A percentile compares a stretch with the other conserved stretches of the same genome.
phyloP scores from a whole-genome alignment of 305 asterid species.

The Euphrasia arctica region DNA sequence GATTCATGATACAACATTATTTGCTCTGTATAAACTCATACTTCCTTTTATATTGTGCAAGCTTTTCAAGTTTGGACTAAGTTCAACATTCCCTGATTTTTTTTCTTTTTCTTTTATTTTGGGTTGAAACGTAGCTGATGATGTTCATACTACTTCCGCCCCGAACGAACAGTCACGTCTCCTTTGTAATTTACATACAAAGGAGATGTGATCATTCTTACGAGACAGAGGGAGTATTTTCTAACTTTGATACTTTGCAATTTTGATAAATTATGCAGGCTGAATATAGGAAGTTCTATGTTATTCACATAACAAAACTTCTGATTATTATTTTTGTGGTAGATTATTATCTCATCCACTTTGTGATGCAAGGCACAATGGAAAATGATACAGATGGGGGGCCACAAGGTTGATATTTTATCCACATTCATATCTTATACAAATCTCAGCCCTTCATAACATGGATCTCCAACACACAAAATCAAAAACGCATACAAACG shows the following conservation, averaged over 20 bases:
- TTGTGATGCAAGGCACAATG: neutral
- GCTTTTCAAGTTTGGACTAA: no score
- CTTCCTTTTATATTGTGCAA: neutral
- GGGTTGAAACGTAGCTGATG: neutral
- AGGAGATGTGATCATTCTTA: no score
- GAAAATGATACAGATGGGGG: neutral
- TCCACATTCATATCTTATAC: conserved; percentile 28
- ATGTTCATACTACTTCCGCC: neutral
- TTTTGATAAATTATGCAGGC: neutral
- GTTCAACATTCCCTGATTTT: neutral
- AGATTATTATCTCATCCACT: no score
- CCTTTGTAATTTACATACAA: no score
- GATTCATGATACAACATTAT: no score
- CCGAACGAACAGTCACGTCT: no score
- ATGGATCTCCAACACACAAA: conserved; percentile 3
- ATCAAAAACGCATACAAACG: neutral
- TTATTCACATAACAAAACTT: no score
- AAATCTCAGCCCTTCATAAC: conserved; percentile 28
- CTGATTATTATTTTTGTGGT: no score
- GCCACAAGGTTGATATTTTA: conserved; percentile 23
- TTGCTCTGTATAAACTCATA: no score
- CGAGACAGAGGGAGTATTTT: neutral
- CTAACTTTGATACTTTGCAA: neutral
- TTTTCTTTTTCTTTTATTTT: neutral
- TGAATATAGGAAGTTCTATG: neutral